Evolutionary conservation across 2,329 filamentous ascomycete species (phyloP).

Genomic region (Fusarium buxicola): DNA sequence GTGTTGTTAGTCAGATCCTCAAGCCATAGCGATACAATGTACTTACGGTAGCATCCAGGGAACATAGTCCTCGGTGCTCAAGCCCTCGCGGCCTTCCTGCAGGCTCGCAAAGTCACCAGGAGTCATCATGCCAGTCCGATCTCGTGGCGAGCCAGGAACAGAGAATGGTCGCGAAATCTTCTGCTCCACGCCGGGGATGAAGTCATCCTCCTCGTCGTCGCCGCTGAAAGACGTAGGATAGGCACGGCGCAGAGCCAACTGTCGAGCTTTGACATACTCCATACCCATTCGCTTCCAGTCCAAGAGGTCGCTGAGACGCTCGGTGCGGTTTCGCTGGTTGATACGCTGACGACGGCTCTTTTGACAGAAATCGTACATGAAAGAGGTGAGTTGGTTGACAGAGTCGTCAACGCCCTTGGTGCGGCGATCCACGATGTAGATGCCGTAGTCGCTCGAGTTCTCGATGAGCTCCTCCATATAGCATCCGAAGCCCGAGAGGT

Average conservation of each 20-base stretch:
- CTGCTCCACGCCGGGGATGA: constrained; percentile 90
- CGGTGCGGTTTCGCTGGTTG: constrained; percentile 97
- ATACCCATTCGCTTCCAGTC: constrained; percentile 99
- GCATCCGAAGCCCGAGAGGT: constrained; percentile 96
- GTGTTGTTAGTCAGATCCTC: constrained; percentile 30
- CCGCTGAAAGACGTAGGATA: constrained; percentile 88
- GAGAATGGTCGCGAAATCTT: constrained; percentile 97
- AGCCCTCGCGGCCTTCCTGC: constrained; percentile 91
- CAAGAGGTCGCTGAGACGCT: constrained; percentile 91
- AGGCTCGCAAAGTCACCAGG: constrained; percentile 97
- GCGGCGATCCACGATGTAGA: constrained; percentile 97
- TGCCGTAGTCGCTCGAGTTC: constrained; percentile 97
- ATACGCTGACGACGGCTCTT: constrained; percentile 98
- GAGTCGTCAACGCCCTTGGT: constrained; percentile 97
- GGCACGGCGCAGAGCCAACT: constrained; percentile 89
- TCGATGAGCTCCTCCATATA: constrained; percentile 99
- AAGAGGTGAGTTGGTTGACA: constrained; percentile 89
- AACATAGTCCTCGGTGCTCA: constrained; percentile 97
- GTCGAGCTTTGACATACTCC: constrained; percentile 98
- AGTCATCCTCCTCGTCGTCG: constrained; percentile 85
- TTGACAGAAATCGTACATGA: constrained; percentile 91
- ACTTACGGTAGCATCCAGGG: constrained; percentile 98
- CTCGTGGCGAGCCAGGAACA: constrained; percentile 90
- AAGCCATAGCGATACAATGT: background rate
- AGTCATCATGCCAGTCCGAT: constrained; percentile 97